Base-by-base conservation (phyloP, 2,329 filamentous ascomycete species). In the Trematosphaeria pertusa region DNA sequence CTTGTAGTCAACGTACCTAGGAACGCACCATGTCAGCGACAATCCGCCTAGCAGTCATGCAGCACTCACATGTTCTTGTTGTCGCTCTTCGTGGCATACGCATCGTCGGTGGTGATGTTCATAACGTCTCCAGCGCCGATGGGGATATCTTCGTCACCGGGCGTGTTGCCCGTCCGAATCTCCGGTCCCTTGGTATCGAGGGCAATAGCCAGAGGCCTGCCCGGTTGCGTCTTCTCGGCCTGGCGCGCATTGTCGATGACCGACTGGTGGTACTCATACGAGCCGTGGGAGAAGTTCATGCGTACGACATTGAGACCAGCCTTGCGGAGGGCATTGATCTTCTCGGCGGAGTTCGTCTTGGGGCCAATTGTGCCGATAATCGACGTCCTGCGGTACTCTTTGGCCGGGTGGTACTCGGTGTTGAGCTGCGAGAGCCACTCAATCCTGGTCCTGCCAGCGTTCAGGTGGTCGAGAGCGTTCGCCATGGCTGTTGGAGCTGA, bases 321-420 rank as follows among this genome's bases (percentile, higher is more conserved):
- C 71, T 82, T 84, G 75, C 93, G 90, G 67, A 99, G 89, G 74
- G 87, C 84, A 79, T 97, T 97, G 80, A 99, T 96, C 77, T 91
- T 92, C 81, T 97, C 89, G 48, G 92, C 87, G 28, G 91, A 96
- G 83, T 99, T 99, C 66, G 94, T 99, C 87, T 97, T 99, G 73
- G 94, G 94, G 55, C 94, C 94, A 73, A 99, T 97, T 67, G 94
- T 97, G 81, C 93, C 91, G 78, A 99, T 97, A 80, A 99, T 99
- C 71, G 92, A 96, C 56, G 93, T 96, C 64, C 94, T 88, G 70
- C 94, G 91, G 78, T 94, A 95, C 81, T 95, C 92, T 77, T 87
- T 89, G 67, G 87, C 83, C 46, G 93, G 92, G 65, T 84, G 81
- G 79, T 88, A 91, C 72, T 94, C 89, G 59, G 93, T 97, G 81